These are phyloP conservation scores for Kluyveromyces siamensis DNA, from an alignment of 805 yeast genomes.

Conservation along the genomic window DNA sequence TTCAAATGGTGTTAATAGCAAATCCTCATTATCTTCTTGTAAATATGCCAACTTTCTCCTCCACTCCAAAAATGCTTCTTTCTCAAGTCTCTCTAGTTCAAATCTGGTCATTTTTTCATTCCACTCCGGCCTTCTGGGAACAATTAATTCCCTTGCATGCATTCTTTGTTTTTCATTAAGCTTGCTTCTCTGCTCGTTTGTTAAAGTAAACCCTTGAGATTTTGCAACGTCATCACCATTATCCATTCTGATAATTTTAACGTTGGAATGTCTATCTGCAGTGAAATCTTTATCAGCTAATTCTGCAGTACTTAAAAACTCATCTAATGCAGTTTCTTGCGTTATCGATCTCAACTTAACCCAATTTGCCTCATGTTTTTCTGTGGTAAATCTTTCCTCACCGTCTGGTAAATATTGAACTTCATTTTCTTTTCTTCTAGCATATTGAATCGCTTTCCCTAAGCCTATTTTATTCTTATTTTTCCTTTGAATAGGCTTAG, in stretches of 20 bases:
- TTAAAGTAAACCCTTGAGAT: slow-evolving; percentile 50
- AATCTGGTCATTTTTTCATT: slow-evolving; percentile 55
- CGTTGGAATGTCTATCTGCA: slow-evolving; percentile 77
- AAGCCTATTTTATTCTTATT: slow-evolving; percentile 78
- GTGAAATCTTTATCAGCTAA: slow-evolving; percentile 94
- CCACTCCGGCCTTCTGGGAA: slow-evolving; percentile 94
- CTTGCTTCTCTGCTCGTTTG: slow-evolving; percentile 55
- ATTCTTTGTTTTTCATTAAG: slow-evolving; percentile 55
- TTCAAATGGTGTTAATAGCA: slow-evolving; percentile 91
- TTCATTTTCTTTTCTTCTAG: slow-evolving; percentile 58
- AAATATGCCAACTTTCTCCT: slow-evolving; percentile 79
- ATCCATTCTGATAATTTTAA: slow-evolving; percentile 74
- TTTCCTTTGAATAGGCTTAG: slow-evolving; percentile 78
- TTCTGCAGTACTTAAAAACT: slow-evolving; percentile 90
- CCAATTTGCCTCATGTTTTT: slow-evolving; percentile 77
- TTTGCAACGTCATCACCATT: slow-evolving; percentile 30
- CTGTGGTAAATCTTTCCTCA: slow-evolving; percentile 81
- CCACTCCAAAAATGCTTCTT: slow-evolving; percentile 89
- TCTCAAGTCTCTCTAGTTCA: slow-evolving; percentile 80
- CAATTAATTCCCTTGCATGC: slow-evolving; percentile 63
- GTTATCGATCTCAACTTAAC: slow-evolving; percentile 88
- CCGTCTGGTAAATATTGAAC: slow-evolving; percentile 75
- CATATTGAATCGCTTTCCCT: slow-evolving; percentile 75
- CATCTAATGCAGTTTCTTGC: slow-evolving; percentile 89
- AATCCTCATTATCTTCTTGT: slow-evolving; percentile 70